These are phyloP conservation scores for Podaxis sp. DNA, from an alignment of 768 basidiomycete genomes.

Conservation along the genomic window DNA sequence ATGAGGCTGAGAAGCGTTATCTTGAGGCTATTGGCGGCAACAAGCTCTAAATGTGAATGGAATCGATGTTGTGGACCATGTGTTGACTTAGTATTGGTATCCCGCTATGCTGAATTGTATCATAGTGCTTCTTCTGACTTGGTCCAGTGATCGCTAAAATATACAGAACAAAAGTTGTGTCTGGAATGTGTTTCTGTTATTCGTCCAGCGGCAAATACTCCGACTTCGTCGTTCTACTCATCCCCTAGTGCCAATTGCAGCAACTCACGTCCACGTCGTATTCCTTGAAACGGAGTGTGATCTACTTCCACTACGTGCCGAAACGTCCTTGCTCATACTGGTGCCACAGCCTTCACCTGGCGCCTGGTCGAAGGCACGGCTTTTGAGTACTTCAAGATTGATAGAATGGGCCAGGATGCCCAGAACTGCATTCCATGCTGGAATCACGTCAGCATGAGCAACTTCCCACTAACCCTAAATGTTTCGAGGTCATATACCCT, in stretches of 20 bases:
- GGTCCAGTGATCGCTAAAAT: too few relatives aligned
- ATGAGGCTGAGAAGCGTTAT: constrained; percentile 74
- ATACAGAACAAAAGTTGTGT: too few relatives aligned
- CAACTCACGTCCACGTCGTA: neutral
- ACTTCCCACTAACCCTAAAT: neutral
- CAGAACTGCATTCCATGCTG: neutral
- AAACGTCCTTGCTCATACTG: neutral
- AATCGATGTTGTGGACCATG: neutral
- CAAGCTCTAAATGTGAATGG: constrained; percentile 13
- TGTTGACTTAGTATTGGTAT: neutral
- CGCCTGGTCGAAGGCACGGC: neutral
- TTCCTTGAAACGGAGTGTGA: too few relatives aligned
- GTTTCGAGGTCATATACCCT: neutral
- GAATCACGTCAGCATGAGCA: neutral
- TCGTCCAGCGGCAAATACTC: neutral
- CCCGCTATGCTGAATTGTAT: neutral
- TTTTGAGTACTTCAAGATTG: neutral
- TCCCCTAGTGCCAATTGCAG: neutral
- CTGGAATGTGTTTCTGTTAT: neutral
- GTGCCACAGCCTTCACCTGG: neutral
- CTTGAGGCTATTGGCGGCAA: constrained; percentile 26
- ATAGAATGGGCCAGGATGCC: neutral
- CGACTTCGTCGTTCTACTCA: neutral
- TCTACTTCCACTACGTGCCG: too few relatives aligned
- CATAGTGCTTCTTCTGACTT: too few relatives aligned